Base-by-base conservation (phyloP, 2,329 filamentous ascomycete species). In the Penicillium freii region DNA sequence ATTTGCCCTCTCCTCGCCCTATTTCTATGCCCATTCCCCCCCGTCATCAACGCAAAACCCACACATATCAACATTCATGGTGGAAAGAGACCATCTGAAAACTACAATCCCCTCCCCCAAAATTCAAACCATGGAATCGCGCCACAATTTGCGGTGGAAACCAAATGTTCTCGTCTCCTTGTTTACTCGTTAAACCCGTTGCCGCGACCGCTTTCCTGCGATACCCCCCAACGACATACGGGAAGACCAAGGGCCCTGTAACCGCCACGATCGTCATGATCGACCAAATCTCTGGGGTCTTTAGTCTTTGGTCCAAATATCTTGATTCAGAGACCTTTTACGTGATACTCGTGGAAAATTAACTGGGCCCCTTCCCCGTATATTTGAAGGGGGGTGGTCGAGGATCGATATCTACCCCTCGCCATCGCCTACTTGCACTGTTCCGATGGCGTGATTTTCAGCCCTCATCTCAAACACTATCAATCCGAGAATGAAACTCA, bases 141-240 rank as follows among this genome's bases (percentile, higher is more conserved):
- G 42, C 29, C 38, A 10, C 27, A 29, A 50, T 40, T 23, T 25
- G 23, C n/a, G 42, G 34, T 38, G 47, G 48, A 45, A 48, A 33
- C 25, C 29, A 21, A 34, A 39, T 57, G 34, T 45, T 46, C 29
- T 52, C 39, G 49, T 59, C 57, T 38, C 49, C 56, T 58, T 66
- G 62, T 67, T 66, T 65, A 61, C 57, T 53, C 50, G 59, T 52
- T 60, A 60, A 55, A 47, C 62, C 57, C 57, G 51, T 55, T 59
- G 54, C 64, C 65, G 65, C 65, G 62, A 66, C 62, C 65, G 65
- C 62, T 66, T 54, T 46, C 29, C 53, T 57, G 54, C 55, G 62
- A 57, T 58, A 36, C 38, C 49, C 54, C 38, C 31, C 50, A 47
- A 58, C 59, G 56, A 47, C 51, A 48, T 49, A 60, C 53, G 40